Conservation (phyloP, 2,329 filamentous ascomycete genomes). For the Teratosphaeriaceae sp. region DNA sequence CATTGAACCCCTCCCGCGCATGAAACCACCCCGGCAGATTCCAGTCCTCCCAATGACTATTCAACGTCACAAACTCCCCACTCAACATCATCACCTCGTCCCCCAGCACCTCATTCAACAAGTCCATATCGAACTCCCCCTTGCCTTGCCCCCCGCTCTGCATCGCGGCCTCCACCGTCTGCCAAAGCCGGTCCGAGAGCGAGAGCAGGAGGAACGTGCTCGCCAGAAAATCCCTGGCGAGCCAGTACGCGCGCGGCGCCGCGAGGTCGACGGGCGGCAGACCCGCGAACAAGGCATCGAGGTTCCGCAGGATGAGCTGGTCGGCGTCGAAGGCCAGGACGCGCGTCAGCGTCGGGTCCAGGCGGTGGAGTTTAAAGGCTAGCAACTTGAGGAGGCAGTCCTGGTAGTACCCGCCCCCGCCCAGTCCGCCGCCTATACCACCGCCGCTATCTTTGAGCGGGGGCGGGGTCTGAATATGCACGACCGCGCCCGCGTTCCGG, state of each 20-base stretch:
- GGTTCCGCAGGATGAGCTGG: slow-evolving; percentile 23
- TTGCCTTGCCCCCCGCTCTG: slow-evolving; percentile 12
- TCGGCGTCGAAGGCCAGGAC: slow-evolving; percentile 25
- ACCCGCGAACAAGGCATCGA: slow-evolving; percentile 24
- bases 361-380: slow-evolving; percentile 23
- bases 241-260: slow-evolving; percentile 27
- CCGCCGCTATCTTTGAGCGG: slow-evolving; percentile 9
- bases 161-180: slow-evolving; percentile 15
- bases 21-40: slow-evolving; percentile 25
- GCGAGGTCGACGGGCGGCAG: slow-evolving; percentile 20
- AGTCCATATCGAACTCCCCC: slow-evolving; percentile 29
- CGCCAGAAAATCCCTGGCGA: slow-evolving; percentile 20
- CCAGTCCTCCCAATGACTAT: slow-evolving; percentile 29
- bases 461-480: slow-evolving; percentile 18
- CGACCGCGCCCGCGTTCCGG: slow-evolving; percentile 8
- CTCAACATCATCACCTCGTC: slow-evolving; percentile 23
- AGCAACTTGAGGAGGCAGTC: slow-evolving; percentile 25
- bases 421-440: no score
- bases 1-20: slow-evolving; percentile 8
- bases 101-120: slow-evolving; percentile 24
- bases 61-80: slow-evolving; percentile 21
- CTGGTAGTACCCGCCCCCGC: slow-evolving; percentile 20
- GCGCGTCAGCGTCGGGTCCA: slow-evolving; percentile 16
- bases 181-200: slow-evolving; percentile 22
- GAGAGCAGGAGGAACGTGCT: slow-evolving; percentile 25